Base-by-base conservation (phyloP, 2,329 filamentous ascomycete species). In the Sarocladium kiliense region DNA sequence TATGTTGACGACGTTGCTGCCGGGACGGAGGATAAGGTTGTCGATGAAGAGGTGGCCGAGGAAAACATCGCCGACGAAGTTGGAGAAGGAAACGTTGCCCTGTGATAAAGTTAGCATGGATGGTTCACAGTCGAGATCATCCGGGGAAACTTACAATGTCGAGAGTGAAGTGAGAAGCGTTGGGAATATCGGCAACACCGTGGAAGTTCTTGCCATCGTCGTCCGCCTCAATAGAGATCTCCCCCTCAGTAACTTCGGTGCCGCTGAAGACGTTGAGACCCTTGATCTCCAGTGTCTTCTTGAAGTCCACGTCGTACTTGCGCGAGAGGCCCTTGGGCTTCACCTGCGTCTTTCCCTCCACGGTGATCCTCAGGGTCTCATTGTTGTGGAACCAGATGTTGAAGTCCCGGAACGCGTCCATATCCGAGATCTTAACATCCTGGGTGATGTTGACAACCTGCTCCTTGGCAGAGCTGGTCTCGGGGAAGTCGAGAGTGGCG, bases 21-120 rank as follows among this genome's bases (percentile, higher is more conserved):
- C 86, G 2, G 85, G 85, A 32, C 62, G 65, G 47, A 89, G 76
- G 18, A 77, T 59, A 44, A 89, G 71, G 69, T 87, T 74, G 59
- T 81, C 71, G 58, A 89, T 76, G 58, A 75, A 78, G 7, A 81
- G 70, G 39, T 70, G 77, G 54, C 86, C 86, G 58, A 88, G 74
- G 1, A 71, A 59, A 44, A 68, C 60, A 45, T 73, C 76, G 44
- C 77, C 73, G 54, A 85, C 74, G 62, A 73, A 80, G 64, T 82
- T 83, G 67, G 75, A 70, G 68, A 87, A 86, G 26, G 79, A 79
- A 34, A 82, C 74, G 62, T 88, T 86, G 62, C 86, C 86, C 75
- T 84, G 26, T 14, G 47, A 21, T 37, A 19, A 9, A 27, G 25
- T 53, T 56, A 26, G 61, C 12, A 25, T n/a, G n/a, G 18, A 26